These are phyloP conservation scores for Agaricales sp. DNA, from an alignment of 1,284 basidiomycete genomes.

Conservation along the genomic window DNA sequence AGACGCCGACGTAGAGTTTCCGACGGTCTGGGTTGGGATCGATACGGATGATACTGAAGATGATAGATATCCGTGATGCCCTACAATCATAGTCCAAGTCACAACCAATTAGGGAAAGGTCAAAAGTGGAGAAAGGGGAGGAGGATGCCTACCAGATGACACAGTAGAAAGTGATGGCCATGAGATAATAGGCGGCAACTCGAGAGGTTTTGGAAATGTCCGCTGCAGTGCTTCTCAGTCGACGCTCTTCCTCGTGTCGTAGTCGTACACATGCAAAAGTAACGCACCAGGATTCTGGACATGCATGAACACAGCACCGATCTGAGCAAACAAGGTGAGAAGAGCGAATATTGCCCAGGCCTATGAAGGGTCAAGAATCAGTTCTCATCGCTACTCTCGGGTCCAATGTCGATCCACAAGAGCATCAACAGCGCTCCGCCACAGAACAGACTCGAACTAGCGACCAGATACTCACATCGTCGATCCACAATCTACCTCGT, in stretches of 20 bases:
- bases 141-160: slow-evolving; percentile 27
- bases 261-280: not conserved
- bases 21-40: slow-evolving; percentile 20
- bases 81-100: too few relatives aligned
- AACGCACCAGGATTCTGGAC: slow-evolving; percentile 17
- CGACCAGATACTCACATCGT: not conserved
- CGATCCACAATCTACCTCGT: not conserved
- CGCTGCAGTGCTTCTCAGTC: slow-evolving; percentile 2
- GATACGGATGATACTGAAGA: slow-evolving; percentile 38
- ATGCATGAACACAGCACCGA: slow-evolving; percentile 23
- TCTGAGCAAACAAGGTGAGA: slow-evolving; percentile 17
- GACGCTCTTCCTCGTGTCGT: not conserved
- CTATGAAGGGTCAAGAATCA: too few relatives aligned
- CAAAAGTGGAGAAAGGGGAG: not conserved
- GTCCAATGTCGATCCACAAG: too few relatives aligned
- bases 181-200: slow-evolving; percentile 31
- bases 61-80: slow-evolving; percentile 31
- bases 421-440: too few relatives aligned
- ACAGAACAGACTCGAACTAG: too few relatives aligned
- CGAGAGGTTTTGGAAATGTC: slow-evolving; percentile 13
- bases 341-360: slow-evolving; percentile 17
- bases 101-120: not conserved
- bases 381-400: too few relatives aligned
- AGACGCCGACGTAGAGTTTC: slow-evolving; percentile 14
- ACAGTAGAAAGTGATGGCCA: slow-evolving; percentile 30